These are phyloP conservation scores for Sordariomycetes sp. DNA, from an alignment of 2,329 filamentous ascomycete genomes.

Conservation along the genomic window DNA sequence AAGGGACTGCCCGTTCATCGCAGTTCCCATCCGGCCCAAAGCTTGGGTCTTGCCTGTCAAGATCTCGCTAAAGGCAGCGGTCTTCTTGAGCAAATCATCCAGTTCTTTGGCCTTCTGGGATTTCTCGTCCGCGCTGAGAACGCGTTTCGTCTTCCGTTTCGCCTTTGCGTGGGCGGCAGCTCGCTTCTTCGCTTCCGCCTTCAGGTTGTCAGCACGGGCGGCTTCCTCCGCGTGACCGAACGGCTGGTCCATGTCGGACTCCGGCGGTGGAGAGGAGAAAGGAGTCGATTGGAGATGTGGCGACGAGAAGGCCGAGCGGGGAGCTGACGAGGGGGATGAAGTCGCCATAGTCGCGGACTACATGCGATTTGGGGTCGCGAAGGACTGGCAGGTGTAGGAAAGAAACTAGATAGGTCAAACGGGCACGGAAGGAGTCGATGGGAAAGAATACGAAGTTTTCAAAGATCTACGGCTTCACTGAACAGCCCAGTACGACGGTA, in stretches of 20 bases:
- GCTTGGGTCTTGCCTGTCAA: constrained; percentile 53
- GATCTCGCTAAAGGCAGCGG: constrained; percentile 50
- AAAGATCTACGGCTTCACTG: not conserved
- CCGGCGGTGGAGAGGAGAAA: not conserved
- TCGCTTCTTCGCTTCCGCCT: constrained; percentile 34
- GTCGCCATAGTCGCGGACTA: not conserved
- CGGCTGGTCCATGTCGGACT: constrained; percentile 8
- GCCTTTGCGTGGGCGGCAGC: constrained; percentile 29
- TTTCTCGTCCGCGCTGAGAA: constrained; percentile 39
- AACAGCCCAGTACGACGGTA: not conserved
- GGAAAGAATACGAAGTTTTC: no score
- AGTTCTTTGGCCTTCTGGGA: constrained; percentile 49
- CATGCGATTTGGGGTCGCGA: not conserved
- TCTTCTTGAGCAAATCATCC: constrained; percentile 48
- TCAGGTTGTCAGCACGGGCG: constrained; percentile 26
- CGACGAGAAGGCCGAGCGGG: not conserved
- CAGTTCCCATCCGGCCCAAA: constrained; percentile 49
- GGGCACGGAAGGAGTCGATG: not conserved
- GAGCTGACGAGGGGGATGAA: not conserved
- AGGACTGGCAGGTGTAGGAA: not conserved
- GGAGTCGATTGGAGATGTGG: not conserved
- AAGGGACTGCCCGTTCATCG: constrained; percentile 47
- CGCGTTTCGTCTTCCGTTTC: constrained; percentile 34
- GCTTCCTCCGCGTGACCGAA: constrained; percentile 24
- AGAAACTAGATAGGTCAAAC: not conserved